Evolutionary conservation across 768 basidiomycete species (phyloP).

Genomic region (Suillus weaverae): DNA sequence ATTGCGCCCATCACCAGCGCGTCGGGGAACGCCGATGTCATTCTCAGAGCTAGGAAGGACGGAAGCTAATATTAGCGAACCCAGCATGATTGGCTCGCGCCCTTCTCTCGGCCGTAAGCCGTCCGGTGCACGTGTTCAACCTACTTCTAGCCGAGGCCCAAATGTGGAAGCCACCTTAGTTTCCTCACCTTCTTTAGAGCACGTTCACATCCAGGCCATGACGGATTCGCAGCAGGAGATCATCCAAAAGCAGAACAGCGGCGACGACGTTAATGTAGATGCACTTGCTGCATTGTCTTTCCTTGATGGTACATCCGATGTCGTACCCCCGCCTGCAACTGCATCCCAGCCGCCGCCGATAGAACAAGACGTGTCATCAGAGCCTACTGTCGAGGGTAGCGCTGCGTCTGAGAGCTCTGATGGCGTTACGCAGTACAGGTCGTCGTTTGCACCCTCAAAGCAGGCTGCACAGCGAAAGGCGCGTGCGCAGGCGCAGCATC

Average conservation of each 20-base stretch:
- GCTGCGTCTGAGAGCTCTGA: constrained; percentile 23
- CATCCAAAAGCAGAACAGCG: constrained; percentile 22
- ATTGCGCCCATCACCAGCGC: constrained; percentile 19
- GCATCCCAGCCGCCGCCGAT: constrained; percentile 24
- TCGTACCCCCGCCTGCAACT: constrained; percentile 13
- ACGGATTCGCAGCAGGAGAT: constrained; percentile 16
- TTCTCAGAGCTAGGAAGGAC: constrained; percentile 15
- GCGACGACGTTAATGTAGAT: constrained; percentile 60
- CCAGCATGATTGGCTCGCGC: constrained; percentile 39
- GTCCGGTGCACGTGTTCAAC: constrained; percentile 78
- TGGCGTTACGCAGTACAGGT: constrained; percentile 54
- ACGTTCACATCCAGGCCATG: constrained; percentile 37
- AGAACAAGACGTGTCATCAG: constrained; percentile 28
- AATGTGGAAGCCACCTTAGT: constrained; percentile 35
- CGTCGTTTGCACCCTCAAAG: constrained; percentile 86
- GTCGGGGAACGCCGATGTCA: constrained; percentile 19
- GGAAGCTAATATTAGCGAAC: constrained; percentile 31
- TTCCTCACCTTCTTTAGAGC: constrained; percentile 39
- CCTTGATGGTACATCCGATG: constrained; percentile 46
- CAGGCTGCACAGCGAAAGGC: constrained; percentile 84
- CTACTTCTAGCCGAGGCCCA: constrained; percentile 36
- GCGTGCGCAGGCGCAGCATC: constrained; percentile 77
- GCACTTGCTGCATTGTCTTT: constrained; percentile 80
- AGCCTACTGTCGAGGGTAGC: constrained; percentile 34
- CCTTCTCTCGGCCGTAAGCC: constrained; percentile 62